These are phyloP conservation scores for Scheffersomyces segobiensis DNA, from an alignment of 1,139 yeast species.

Conservation along the genomic window DNA sequence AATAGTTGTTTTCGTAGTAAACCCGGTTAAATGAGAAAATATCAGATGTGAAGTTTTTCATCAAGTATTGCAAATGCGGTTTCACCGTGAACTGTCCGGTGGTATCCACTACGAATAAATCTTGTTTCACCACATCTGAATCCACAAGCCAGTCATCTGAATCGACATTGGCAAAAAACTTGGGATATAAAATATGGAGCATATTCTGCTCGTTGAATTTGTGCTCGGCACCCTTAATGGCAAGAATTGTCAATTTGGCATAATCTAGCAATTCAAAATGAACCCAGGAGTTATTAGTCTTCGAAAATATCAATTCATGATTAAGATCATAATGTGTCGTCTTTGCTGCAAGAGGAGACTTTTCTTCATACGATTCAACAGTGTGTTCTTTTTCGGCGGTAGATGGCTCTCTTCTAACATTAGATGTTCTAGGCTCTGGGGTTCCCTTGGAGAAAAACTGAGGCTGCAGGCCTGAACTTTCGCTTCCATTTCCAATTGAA, in stretches of 20 bases:
- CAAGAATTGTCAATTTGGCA: constrained; percentile 44
- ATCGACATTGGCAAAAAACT: constrained; percentile 46
- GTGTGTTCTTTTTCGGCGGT: background rate
- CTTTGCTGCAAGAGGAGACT: background rate
- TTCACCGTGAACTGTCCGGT: constrained; percentile 11
- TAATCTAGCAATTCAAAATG: constrained; percentile 36
- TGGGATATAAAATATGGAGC: constrained; percentile 49
- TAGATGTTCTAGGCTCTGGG: background rate
- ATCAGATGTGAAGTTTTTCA: constrained; percentile 17
- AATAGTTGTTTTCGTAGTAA: constrained; percentile 22
- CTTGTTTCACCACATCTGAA: constrained; percentile 17
- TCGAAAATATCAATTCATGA: constrained; percentile 18
- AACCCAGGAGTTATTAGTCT: constrained; percentile 32
- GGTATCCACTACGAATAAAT: constrained; percentile 6
- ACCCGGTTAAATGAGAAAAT: constrained; percentile 27
- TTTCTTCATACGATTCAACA: background rate
- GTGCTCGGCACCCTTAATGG: constrained; percentile 44
- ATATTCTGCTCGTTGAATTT: constrained; percentile 43
- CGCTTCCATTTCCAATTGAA: background rate
- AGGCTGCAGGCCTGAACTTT: background rate
- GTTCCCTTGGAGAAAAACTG: background rate
- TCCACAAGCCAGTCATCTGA: constrained; percentile 45
- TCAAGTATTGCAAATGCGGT: constrained; percentile 19
- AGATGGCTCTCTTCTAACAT: background rate
- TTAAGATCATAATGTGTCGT: background rate